A percentile compares a stretch with the other conserved stretches of the same genome.
phyloP scores from a whole-genome alignment of 2,329 filamentous ascomycete species.

The Penicillium olsonii region DNA sequence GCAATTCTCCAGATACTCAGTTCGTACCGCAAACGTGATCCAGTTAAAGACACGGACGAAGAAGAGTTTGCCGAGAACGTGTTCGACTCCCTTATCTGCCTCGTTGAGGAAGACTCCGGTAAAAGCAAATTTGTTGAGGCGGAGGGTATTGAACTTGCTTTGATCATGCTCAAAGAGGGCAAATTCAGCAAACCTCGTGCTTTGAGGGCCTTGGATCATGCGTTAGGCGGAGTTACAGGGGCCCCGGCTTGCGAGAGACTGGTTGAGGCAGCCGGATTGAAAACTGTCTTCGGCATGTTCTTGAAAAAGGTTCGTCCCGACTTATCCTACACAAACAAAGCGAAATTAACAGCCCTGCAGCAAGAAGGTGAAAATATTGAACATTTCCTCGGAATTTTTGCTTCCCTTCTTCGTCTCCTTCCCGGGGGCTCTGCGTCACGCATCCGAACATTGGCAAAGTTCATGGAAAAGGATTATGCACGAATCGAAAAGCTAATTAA shows the following conservation, averaged over 20 bases:
- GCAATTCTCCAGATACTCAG: conserved; percentile 78
- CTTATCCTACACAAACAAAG: neutral
- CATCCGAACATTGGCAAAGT: conserved; percentile 87
- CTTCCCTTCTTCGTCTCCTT: conserved; percentile 75
- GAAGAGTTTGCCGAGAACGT: conserved; percentile 95
- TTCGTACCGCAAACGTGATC: conserved; percentile 81
- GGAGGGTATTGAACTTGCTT: conserved; percentile 85
- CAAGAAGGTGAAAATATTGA: conserved; percentile 68
- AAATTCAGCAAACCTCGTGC: conserved; percentile 79
- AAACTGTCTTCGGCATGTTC: conserved; percentile 81
- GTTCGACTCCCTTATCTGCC: conserved; percentile 81
- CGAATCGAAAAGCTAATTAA: conserved; percentile 74
- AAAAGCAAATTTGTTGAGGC: conserved; percentile 83
- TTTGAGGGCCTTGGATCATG: conserved; percentile 82
- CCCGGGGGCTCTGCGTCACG: conserved; percentile 75
- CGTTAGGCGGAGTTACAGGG: conserved; percentile 61
- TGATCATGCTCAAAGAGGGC: conserved; percentile 89
- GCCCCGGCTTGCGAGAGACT: conserved; percentile 70
- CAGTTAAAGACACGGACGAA: conserved; percentile 80
- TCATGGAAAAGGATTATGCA: conserved; percentile 89
- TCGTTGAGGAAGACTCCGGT: conserved; percentile 72
- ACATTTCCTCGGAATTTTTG: conserved; percentile 82
- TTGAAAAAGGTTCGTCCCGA: conserved; percentile 65
- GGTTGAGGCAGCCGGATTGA: conserved; percentile 81
- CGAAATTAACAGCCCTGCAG: conserved; percentile 36